Evolutionary conservation across 768 basidiomycete species (phyloP).

Genomic region (Pleurotus citrinopileatus): DNA sequence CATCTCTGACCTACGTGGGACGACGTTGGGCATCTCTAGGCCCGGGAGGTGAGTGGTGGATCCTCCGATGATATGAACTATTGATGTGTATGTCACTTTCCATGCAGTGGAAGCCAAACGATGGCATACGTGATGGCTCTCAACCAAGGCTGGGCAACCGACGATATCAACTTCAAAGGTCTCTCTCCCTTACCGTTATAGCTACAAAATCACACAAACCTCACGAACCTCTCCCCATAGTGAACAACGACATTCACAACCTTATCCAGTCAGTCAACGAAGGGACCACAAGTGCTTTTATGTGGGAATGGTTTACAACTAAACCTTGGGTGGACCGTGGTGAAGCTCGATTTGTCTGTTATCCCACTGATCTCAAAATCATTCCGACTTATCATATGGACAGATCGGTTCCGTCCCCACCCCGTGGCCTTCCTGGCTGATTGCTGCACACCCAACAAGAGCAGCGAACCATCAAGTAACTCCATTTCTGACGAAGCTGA

Average conservation of each 20-base stretch:
- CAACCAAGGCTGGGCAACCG: slow-evolving; percentile 76
- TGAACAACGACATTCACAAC: slow-evolving; percentile 79
- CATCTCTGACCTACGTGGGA: slow-evolving; percentile 74
- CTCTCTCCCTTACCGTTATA: slow-evolving; percentile 10
- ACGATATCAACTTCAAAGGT: slow-evolving; percentile 72
- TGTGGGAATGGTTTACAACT: slow-evolving; percentile 92
- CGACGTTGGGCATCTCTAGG: slow-evolving; percentile 86
- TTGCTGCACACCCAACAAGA: slow-evolving; percentile 79
- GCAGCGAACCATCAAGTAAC: slow-evolving; percentile 47
- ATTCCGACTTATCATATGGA: neutral
- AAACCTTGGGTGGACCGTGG: slow-evolving; percentile 75
- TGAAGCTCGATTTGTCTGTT: slow-evolving; percentile 78
- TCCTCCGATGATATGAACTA: too few relatives aligned
- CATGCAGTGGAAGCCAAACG: slow-evolving; percentile 75
- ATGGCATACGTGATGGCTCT: slow-evolving; percentile 96
- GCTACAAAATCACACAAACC: neutral
- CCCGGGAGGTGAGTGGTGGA: slow-evolving; percentile 63
- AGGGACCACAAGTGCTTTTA: slow-evolving; percentile 84
- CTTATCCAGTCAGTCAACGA: slow-evolving; percentile 87
- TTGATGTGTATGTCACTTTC: too few relatives aligned
- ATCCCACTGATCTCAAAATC: neutral
- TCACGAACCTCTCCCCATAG: slow-evolving; percentile 39
- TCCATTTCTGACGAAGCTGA: slow-evolving; percentile 62
- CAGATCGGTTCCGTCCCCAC: slow-evolving; percentile 86
- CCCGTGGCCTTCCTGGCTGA: slow-evolving; percentile 97